Conservation (phyloP, 257 asterid species). For the Solanum paucissectum region DNA sequence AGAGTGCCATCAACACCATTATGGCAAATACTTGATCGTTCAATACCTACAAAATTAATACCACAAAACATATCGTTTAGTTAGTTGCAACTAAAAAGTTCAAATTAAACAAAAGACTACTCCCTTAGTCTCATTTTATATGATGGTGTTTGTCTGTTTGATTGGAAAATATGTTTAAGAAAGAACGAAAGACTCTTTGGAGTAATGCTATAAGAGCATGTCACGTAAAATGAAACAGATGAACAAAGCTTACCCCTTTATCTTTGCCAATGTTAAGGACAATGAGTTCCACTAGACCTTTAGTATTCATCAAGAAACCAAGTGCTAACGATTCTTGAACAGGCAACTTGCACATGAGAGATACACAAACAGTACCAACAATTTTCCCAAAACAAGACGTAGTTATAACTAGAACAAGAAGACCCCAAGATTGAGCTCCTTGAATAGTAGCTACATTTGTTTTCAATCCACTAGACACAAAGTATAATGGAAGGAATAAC, state of each 20-base stretch:
- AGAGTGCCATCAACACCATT: not conserved
- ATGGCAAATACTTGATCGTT: constrained; percentile 34
- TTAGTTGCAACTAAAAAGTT: not conserved
- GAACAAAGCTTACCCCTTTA: constrained; percentile 17
- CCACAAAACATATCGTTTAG: not conserved
- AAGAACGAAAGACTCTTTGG: not conserved
- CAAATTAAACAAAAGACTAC: not conserved
- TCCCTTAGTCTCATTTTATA: no score
- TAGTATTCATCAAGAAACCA: constrained; percentile 50
- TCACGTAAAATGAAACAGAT: not conserved
- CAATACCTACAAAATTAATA: constrained; percentile 25
- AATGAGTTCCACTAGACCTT: constrained; percentile 29
- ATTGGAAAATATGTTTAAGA: not conserved
- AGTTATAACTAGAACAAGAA: constrained; percentile 30
- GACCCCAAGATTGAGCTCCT: constrained; percentile 36
- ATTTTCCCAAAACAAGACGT: constrained; percentile 42
- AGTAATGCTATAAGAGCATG: not conserved
- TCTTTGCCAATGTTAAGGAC: constrained; percentile 28
- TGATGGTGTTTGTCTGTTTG: not conserved
- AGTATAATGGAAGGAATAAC: constrained; percentile 33
- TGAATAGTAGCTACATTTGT: not conserved
- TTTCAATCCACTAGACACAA: not conserved
- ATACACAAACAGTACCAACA: constrained; percentile 25
- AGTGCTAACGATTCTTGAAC: constrained; percentile 33
- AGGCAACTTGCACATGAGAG: constrained; percentile 27